These are phyloP conservation scores for Cryomyces minteri DNA, from an alignment of 495 filamentous ascomycete genomes.

Conservation along the genomic window DNA sequence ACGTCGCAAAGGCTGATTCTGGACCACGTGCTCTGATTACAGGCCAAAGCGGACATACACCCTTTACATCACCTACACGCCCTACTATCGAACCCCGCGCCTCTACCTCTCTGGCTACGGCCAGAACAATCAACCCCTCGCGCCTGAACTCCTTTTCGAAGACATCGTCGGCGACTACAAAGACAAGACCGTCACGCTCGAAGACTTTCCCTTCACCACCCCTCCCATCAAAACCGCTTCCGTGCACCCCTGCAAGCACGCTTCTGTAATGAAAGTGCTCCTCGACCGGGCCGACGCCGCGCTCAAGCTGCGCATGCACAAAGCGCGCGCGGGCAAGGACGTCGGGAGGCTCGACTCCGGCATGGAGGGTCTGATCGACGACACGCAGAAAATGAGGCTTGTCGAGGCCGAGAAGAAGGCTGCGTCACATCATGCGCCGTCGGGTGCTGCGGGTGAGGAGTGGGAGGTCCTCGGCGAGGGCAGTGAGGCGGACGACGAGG, in stretches of 20 bases:
- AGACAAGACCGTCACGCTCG: slow-evolving; percentile 96
- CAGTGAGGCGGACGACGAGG: slow-evolving; percentile 52
- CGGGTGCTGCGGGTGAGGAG: slow-evolving; percentile 45
- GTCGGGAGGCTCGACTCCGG: slow-evolving; percentile 37
- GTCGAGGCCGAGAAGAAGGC: slow-evolving; percentile 19
- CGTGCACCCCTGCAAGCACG: slow-evolving; percentile 87
- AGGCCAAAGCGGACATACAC: slow-evolving; percentile 84
- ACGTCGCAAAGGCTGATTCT: not conserved
- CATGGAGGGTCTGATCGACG: slow-evolving; percentile 46
- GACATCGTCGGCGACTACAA: slow-evolving; percentile 99
- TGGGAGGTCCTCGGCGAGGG: slow-evolving; percentile 63
- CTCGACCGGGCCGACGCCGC: slow-evolving; percentile 89
- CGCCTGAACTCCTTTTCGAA: slow-evolving; percentile 91
- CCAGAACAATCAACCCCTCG: slow-evolving; percentile 42
- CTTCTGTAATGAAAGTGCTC: slow-evolving; percentile 92
- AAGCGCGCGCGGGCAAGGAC: slow-evolving; percentile 37
- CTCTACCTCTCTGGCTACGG: slow-evolving; percentile 84
- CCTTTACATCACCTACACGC: slow-evolving; percentile 93
- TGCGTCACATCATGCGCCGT: slow-evolving; percentile 17
- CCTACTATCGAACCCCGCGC: slow-evolving; percentile 91
- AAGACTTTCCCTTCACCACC: slow-evolving; percentile 89
- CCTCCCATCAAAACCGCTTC: slow-evolving; percentile 78
- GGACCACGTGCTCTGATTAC: not conserved
- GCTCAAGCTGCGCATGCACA: slow-evolving; percentile 71
- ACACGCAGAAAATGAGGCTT: slow-evolving; percentile 26